Evolutionary conservation across 1,139 yeast species (phyloP), one percentile per base, ranked within the genome.

Genomic region (Hyphopichia fennica): DNA sequence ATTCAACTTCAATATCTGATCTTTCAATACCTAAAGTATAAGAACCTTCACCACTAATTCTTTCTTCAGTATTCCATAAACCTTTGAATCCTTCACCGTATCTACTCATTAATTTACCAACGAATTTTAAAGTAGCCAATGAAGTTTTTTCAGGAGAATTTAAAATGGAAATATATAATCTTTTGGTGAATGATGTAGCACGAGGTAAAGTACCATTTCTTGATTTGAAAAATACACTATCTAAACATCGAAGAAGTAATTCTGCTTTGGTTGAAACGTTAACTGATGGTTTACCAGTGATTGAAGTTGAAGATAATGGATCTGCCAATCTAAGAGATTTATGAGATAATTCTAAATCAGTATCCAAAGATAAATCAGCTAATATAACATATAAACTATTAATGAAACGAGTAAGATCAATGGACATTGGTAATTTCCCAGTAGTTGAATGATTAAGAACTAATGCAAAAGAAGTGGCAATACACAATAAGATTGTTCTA

Each of bases 251-350:
- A 41, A 91, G 70, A 20, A 90, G 67, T 59, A 91, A 72, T 60
- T 93, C 98, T 13, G 95, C 85, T 53, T 88, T 91, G 9, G 97
- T 91, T 0, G 96, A 81, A 3, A 90, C 87, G 59, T 88, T 87
- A 38, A 91, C 96, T 1, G 87, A 70, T 16, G 91, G 88, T 53
- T 79, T 81, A 25, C 70, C 69, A 25, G 66, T 53, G 25, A 61
- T 64, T 18, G 62, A 63, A 10, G 54, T 9, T 52, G 51, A 4
- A 2, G 78, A 64, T 36, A 84, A 67, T 9, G 96, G 96, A 61
- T 89, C 96, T 8, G 87, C 82, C 41, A 88, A 69, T 53, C 96
- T 76, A 37, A 89, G 65, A 0, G 95, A 74, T 58, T 87, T 87
- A 62, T 86, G 89, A 10, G 95, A 83, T 50, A 87, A 83, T 58